Percentiles rank a stretch among this genome's conserved stretches.
phyloP scores from a whole-genome alignment of 805 yeast species.

The Kodamaea leandrae region DNA sequence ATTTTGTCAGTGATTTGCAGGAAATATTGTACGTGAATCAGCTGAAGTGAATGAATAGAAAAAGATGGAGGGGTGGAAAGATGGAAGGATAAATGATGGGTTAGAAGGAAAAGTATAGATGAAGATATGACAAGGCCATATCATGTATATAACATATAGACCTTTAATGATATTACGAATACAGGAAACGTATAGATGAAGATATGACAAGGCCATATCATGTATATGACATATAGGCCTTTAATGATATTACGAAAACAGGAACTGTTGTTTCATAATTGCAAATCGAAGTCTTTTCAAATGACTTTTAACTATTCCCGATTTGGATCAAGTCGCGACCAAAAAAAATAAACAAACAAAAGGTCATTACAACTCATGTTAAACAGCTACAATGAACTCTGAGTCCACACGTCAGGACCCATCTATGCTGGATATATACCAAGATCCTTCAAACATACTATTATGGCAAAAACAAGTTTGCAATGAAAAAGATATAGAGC shows the following conservation, averaged over 20 bases:
- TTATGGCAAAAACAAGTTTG: conserved; percentile 8
- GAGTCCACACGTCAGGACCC: conserved; percentile 3
- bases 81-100: background rate
- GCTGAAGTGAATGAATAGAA: too few species aligned
- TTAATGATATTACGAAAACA: too few species aligned
- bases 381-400: background rate
- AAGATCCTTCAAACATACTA: conserved; percentile 4
- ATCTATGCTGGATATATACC: conserved; percentile 1
- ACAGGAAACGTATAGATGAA: background rate
- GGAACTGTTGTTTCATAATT: too few species aligned
- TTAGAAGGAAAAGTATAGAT: background rate
- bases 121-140: background rate
- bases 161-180: background rate
- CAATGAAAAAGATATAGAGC: background rate
- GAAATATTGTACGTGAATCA: conserved; percentile 14
- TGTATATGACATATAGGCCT: too few species aligned
- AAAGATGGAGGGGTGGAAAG: background rate
- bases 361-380: background rate
- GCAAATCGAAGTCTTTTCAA: too few species aligned
- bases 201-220: too few species aligned
- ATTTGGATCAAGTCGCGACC: background rate
- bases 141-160: background rate
- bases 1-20: conserved; percentile 24
- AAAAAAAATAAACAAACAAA: conserved; percentile 7
- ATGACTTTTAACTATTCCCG: too few species aligned